A percentile compares a stretch with the other conserved stretches of the same genome.
Evolutionary conservation across 1,284 basidiomycete genomes (phyloP).

Genomic region (Fomes fomentarius): DNA sequence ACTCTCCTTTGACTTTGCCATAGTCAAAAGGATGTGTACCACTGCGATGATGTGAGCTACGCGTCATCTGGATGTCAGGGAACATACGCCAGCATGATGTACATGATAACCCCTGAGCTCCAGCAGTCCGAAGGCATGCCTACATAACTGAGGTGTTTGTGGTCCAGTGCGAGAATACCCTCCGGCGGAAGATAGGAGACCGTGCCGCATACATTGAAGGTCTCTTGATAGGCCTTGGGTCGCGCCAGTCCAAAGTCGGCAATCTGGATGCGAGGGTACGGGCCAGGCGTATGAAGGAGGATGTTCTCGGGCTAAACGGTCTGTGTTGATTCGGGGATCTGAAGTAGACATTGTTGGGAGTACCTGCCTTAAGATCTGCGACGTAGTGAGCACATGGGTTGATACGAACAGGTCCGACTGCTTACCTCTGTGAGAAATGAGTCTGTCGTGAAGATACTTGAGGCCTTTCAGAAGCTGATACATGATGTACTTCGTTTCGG

Average conservation of each 20-base stretch:
- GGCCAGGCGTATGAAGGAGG: constrained; percentile 71
- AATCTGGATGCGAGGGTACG: constrained; percentile 82
- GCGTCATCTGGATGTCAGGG: background rate
- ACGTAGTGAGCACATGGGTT: background rate
- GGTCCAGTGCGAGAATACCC: constrained; percentile 74
- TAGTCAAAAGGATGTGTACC: constrained; percentile 77
- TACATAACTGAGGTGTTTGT: constrained; percentile 71
- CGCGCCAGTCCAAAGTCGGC: constrained; percentile 88
- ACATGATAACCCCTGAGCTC: constrained; percentile 80
- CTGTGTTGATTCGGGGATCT: background rate
- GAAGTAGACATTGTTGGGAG: too few relatives aligned
- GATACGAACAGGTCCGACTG: too few relatives aligned
- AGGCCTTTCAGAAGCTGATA: constrained; percentile 79
- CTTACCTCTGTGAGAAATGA: constrained; percentile 82
- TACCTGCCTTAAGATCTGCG: constrained; percentile 70
- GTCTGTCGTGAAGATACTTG: constrained; percentile 72
- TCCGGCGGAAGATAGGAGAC: constrained; percentile 86
- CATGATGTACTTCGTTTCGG: constrained; percentile 83
- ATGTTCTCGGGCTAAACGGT: constrained; percentile 79
- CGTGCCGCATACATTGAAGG: constrained; percentile 81
- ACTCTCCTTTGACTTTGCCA: constrained; percentile 30
- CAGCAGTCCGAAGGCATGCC: constrained; percentile 85
- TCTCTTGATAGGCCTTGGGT: constrained; percentile 77
- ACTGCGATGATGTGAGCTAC: constrained; percentile 37
- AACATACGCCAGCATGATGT: constrained; percentile 79